Evolutionary conservation across 805 yeast genomes (phyloP), one percentile per base, ranked within the genome.

Genomic region (Vanderwaltozyma yarrowii): DNA sequence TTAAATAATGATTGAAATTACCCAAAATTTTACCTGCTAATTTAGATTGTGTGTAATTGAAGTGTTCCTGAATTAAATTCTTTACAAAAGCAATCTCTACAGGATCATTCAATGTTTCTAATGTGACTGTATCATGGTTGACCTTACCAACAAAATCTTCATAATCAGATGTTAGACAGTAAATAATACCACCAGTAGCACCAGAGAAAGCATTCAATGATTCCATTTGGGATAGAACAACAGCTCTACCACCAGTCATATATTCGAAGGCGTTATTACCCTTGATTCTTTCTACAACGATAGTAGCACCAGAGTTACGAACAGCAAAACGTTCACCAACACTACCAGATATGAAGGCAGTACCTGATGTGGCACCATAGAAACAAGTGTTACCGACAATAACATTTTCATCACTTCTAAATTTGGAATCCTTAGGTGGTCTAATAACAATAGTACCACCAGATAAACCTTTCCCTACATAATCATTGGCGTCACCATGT

Each of bases 211-310:
- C 71, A 44, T 84, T 96, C 60, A 87, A 80, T 46, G 96, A 77
- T 42, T 95, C 96, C 52, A 95, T 84, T 42, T 78, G 66, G 33
- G 96, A 95, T 50, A 89, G 73, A 34, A 89, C 87, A 57, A 89
- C 86, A 45, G 92, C 95, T 54, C 97, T 78, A 60, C 98, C 98
- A 62, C 98, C 97, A 51, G 97, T 88, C 98, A 89, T 89, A 67
- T 89, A 89, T 67, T 89, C 98, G 68, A 96, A 89, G 37, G 98
- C 98, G 62, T 89, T 96, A 62, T 89, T 96, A 69, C 98, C 98
- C 46, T 84, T 80, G 41, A 66, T 58, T 57, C 95, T 96, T 65
- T 89, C 98, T 48, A 86, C 87, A 45, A 92, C 96, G 46, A 95
- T 92, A 39, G 81, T 81, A 31, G 97, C 97, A 64, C 98, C 98